Evolutionary conservation across 352 stramenopile species (phyloP), one percentile per base, ranked within the genome.

Genomic region (Pythium phragmiticola): DNA sequence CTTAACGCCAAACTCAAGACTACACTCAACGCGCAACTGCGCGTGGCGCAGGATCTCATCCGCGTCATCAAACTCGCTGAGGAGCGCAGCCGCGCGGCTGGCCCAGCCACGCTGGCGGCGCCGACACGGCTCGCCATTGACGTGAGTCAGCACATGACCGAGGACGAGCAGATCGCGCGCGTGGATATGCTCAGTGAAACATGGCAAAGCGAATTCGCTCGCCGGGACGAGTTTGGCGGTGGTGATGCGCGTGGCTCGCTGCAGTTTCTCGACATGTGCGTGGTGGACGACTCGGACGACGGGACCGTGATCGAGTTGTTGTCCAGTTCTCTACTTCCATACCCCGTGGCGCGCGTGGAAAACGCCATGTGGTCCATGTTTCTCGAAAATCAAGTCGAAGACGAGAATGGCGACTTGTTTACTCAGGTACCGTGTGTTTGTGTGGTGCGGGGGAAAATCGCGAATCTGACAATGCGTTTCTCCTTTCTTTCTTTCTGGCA

Each of bases 21-120:
- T 17, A 14, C 33, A 17, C 26, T 67, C 14, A 19, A 3, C 0
- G 60, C 41, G 12, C 60, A 67, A 23, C 4, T 46, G 42, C 49
- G 17, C 21, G 60, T 66, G 7, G 42, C 60, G 0, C 34, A 54
- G 17, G 60, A 66, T n/a, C 52, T 66, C 23, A 37, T 56, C 14
- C 51, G 54, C 17, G 52, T 39, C 49, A 58, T 66, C 43, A 30
- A 59, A 16, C 17, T 51, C 11, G 50, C 60, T 3, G 39, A 56
- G 47, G 46, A 54, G 7, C 57, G 46, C 34, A 48, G 13, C 16
- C 55, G 45, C 26, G 41, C 39, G 17, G 12, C 9, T 9, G 36
- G 7, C 16, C 7, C 39, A n/a, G 37, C 37, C 11, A 47, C 26
- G 13, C 6, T 34, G n/a, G 7, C 21, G 19, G 17, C 37, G 14